Percentiles rank a stretch among this genome's conserved stretches.
Evolutionary conservation across 1,284 basidiomycete genomes (phyloP).

Genomic region (Ceratobasidium sp.): DNA sequence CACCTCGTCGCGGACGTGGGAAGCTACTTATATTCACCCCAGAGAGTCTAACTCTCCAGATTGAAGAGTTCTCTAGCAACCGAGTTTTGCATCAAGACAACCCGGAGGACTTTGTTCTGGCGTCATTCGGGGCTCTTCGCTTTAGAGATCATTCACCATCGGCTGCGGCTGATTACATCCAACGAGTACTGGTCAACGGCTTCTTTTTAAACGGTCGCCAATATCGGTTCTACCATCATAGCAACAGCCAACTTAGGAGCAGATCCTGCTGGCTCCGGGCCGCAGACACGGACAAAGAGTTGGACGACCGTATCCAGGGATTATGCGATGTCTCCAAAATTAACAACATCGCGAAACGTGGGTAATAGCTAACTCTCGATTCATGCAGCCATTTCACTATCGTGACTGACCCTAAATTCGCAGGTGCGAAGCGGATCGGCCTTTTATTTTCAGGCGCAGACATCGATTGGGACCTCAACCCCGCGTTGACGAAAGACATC

Average conservation of each 20-base stretch:
- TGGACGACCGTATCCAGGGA: conserved; percentile 65
- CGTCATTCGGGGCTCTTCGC: conserved; percentile 64
- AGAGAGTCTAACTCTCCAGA: conserved; percentile 62
- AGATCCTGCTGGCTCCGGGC: conserved; percentile 69
- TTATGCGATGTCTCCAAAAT: conserved; percentile 68
- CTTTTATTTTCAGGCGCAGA: conserved; percentile 71
- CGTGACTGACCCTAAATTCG: no score
- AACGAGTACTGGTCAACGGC: conserved; percentile 64
- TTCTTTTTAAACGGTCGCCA: conserved; percentile 67
- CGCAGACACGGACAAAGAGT: conserved; percentile 63
- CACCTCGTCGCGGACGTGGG: conserved; percentile 50
- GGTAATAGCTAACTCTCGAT: no score
- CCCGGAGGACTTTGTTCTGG: conserved; percentile 63
- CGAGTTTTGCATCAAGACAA: conserved; percentile 68
- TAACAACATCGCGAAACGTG: conserved; percentile 71
- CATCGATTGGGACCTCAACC: conserved; percentile 65
- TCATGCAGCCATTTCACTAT: no score
- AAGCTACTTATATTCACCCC: conserved; percentile 65
- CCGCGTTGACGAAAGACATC: conserved; percentile 63
- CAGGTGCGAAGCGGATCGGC: conserved; percentile 73
- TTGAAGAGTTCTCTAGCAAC: conserved; percentile 64
- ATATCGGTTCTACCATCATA: conserved; percentile 74
- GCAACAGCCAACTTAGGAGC: conserved; percentile 70
- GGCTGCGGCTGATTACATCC: conserved; percentile 65
- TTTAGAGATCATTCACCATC: conserved; percentile 63